phyloP scores from a whole-genome alignment of 805 yeast species.

The Yarrowia deformans region DNA sequence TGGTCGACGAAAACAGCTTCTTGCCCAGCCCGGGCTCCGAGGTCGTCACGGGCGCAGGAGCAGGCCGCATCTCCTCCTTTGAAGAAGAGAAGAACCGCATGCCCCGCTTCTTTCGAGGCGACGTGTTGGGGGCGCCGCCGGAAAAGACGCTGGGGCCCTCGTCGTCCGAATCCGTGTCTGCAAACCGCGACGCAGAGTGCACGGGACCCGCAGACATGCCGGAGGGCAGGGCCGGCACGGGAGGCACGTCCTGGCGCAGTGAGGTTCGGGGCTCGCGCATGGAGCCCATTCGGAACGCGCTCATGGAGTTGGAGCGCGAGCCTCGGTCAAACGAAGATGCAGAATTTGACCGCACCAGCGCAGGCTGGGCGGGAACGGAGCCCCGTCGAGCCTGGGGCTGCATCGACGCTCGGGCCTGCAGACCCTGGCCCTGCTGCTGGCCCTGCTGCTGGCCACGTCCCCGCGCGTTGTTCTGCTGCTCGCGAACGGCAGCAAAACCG shows the following conservation, averaged over 20 bases:
- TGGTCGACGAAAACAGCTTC: slow-evolving; percentile 32
- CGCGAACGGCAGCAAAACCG: slow-evolving; percentile 31
- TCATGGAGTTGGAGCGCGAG: slow-evolving; percentile 22
- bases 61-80: slow-evolving; percentile 27
- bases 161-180: slow-evolving; percentile 27
- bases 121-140: background rate
- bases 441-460: background rate
- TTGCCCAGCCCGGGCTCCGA: slow-evolving; percentile 15
- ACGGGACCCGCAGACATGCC: slow-evolving; percentile 8
- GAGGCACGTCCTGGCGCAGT: slow-evolving; percentile 35
- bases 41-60: background rate
- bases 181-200: slow-evolving; percentile 18
- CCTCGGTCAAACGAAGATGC: slow-evolving; percentile 39
- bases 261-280: slow-evolving; percentile 38
- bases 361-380: slow-evolving; percentile 15
- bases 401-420: slow-evolving; percentile 1
- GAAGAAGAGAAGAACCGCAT: slow-evolving; percentile 33
- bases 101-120: slow-evolving; percentile 33
- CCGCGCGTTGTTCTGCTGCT: slow-evolving; percentile 8
- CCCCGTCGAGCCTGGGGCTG: slow-evolving; percentile 35
- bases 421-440: too few relatives aligned
- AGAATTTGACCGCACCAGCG: slow-evolving; percentile 34
- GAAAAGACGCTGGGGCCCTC: slow-evolving; percentile 3
- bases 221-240: slow-evolving; percentile 24
- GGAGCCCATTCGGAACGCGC: slow-evolving; percentile 39